These are phyloP conservation scores for Neostapfia colusana DNA, from an alignment of 176 grass and related monocot species.

Conservation along the genomic window DNA sequence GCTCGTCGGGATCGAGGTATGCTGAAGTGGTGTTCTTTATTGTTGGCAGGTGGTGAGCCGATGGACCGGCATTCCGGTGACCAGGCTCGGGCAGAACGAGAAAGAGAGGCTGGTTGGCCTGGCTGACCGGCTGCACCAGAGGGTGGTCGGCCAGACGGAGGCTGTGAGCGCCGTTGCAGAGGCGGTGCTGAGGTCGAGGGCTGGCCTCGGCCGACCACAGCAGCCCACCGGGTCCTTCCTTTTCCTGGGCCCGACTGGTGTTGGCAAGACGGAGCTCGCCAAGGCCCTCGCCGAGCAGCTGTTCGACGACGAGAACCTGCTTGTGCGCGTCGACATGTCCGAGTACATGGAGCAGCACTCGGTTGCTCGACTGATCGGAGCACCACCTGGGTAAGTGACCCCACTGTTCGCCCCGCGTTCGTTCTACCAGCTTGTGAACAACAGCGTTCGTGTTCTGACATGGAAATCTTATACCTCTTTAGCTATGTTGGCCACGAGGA, in stretches of 20 bases:
- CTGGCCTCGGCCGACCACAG: slow-evolving; percentile 77
- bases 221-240: slow-evolving; percentile 94
- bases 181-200: slow-evolving; percentile 81
- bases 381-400: slow-evolving; percentile 70
- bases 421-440: not conserved
- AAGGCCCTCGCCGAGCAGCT: slow-evolving; percentile 92
- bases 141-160: slow-evolving; percentile 53
- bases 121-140: slow-evolving; percentile 60
- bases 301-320: slow-evolving; percentile 93
- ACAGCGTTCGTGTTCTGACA: not conserved
- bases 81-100: slow-evolving; percentile 77
- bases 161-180: slow-evolving; percentile 80
- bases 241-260: slow-evolving; percentile 85
- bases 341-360: slow-evolving; percentile 99
- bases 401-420: not conserved
- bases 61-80: slow-evolving; percentile 91
- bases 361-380: slow-evolving; percentile 78
- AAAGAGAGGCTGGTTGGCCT: slow-evolving; percentile 72
- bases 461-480: not conserved
- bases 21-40: not conserved
- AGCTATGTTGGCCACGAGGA: slow-evolving; percentile 98
- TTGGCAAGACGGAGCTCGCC: slow-evolving; percentile 94
- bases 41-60: slow-evolving; percentile 34
- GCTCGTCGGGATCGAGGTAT: not conserved
- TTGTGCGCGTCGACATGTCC: slow-evolving; percentile 91